These are phyloP conservation scores for Corchorus capsularis DNA, from an alignment of 345 rosid species.

Conservation along the genomic window DNA sequence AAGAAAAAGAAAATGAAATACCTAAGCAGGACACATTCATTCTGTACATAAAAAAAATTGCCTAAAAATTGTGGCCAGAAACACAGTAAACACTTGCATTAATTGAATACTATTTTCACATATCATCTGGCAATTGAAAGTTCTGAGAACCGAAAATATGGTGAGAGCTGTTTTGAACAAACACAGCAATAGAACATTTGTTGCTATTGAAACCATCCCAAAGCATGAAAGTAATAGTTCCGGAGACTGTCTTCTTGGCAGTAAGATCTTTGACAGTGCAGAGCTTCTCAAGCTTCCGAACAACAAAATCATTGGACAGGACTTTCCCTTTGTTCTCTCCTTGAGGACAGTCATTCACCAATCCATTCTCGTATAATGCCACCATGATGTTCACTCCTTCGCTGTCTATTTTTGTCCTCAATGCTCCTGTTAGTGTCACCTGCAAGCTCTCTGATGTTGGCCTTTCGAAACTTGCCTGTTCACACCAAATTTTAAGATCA, in stretches of 20 bases:
- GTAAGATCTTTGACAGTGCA: conserved; percentile 61
- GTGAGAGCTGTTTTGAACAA: conserved; percentile 62
- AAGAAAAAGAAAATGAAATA: conserved; percentile 4
- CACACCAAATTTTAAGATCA: neutral
- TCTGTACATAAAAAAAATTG: conserved; percentile 29
- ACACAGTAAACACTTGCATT: neutral
- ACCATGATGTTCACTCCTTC: conserved; percentile 69
- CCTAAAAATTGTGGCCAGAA: conserved; percentile 14
- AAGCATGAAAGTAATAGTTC: conserved; percentile 62
- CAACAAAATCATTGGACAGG: conserved; percentile 70
- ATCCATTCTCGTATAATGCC: conserved; percentile 72
- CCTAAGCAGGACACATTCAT: conserved; percentile 28
- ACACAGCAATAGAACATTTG: conserved; percentile 71
- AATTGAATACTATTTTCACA: conserved; percentile 38
- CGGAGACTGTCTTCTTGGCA: conserved; percentile 60
- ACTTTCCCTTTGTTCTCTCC: conserved; percentile 89
- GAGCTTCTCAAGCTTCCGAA: conserved; percentile 77
- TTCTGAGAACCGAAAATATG: conserved; percentile 75
- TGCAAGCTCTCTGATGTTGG: conserved; percentile 62
- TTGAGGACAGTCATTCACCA: conserved; percentile 57
- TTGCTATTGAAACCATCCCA: conserved; percentile 71
- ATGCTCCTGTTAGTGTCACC: conserved; percentile 55
- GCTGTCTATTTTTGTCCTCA: conserved; percentile 58
- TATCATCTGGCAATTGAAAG: conserved; percentile 54
- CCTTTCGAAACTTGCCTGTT: conserved; percentile 66